Conservation (phyloP, 2,329 filamentous ascomycete species). For the Trichoderma asperellum region DNA sequence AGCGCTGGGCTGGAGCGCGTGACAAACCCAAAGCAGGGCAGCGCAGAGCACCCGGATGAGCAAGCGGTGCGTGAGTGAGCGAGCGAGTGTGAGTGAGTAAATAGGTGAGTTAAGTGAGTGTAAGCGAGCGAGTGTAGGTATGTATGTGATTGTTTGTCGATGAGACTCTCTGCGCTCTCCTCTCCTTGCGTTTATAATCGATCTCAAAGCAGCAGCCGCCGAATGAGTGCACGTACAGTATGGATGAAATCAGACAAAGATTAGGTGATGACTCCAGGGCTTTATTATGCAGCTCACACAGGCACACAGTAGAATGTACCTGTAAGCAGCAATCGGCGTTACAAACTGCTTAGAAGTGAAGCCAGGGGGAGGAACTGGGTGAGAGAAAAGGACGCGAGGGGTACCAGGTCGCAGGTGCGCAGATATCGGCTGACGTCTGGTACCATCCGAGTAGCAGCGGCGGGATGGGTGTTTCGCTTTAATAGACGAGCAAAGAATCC, state of each 20-base stretch:
- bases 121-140: background rate
- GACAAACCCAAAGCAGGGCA: conserved; percentile 11
- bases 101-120: too few species aligned
- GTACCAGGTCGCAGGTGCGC: conserved; percentile 22
- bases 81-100: background rate
- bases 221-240: background rate
- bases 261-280: background rate
- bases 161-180: background rate
- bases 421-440: conserved; percentile 17
- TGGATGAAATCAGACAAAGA: background rate
- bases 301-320: background rate
- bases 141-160: background rate
- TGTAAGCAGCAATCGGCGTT: background rate
- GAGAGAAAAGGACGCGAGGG: conserved; percentile 27
- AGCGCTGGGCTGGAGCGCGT: conserved; percentile 15
- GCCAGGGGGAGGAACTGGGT: background rate
- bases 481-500: background rate
- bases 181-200: background rate
- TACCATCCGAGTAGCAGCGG: conserved; percentile 16
- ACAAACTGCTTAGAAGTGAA: background rate
- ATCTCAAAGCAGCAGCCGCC: background rate
- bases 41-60: background rate
- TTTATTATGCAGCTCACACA: background rate
- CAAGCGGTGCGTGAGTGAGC: background rate
- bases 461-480: background rate